Evolutionary conservation across 2,329 filamentous ascomycete species (phyloP).

Genomic region (Rhytidhysteron rufulum): DNA sequence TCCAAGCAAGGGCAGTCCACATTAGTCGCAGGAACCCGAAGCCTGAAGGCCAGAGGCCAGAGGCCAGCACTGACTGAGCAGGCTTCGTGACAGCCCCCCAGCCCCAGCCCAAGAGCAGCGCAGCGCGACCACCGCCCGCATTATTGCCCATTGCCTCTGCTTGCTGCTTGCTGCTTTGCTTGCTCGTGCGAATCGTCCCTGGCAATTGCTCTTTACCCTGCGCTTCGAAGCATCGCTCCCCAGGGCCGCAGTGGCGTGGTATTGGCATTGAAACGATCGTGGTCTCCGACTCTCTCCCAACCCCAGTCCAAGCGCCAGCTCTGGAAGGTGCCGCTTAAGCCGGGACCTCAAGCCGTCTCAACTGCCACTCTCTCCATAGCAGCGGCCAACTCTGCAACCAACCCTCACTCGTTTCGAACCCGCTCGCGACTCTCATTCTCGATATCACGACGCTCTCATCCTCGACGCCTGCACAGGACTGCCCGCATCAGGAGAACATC

Average conservation of each 20-base stretch:
- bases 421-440: conserved; percentile 10
- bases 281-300: conserved; percentile 7
- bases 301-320: conserved; percentile 1
- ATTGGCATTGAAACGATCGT: conserved; percentile 26
- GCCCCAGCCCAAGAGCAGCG: no score
- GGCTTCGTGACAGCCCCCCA: no score
- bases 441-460: conserved; percentile 10
- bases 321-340: conserved; percentile 1
- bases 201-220: no score
- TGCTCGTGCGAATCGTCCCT: no score
- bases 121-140: no score
- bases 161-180: no score
- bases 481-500: neutral
- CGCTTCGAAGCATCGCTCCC: no score
- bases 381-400: conserved; percentile 2
- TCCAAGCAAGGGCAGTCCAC: no score
- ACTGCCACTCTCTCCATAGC: neutral
- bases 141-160: no score
- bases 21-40: no score
- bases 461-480: neutral
- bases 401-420: conserved; percentile 6
- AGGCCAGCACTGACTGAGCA: no score
- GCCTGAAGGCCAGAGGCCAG: no score
- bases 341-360: neutral
- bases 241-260: conserved; percentile 10